Evolutionary conservation across 2,329 filamentous ascomycete genomes (phyloP), one percentile per base, ranked within the genome.

Genomic region (Akanthomyces lecanii): DNA sequence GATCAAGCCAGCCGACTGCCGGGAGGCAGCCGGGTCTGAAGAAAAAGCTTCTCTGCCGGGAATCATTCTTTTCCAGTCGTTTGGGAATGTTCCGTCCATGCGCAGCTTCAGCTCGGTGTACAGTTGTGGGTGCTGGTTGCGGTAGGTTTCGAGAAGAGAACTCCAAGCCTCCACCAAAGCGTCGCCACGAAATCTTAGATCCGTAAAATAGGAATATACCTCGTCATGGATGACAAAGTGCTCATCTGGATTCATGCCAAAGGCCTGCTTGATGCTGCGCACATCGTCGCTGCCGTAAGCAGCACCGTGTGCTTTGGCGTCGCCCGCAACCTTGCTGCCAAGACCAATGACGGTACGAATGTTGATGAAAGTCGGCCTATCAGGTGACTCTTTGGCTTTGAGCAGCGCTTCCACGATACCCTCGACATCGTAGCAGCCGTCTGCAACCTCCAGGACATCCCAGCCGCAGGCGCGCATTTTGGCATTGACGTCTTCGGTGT

Each of bases 381-480:
- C 74, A 10, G 67, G 73, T 0, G 72, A 73, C 1, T 66, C 67
- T 28, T 76, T 73, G 5, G 78, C 78, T 16, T 73, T 68, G 44
- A 77, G 71, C 36, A 83, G 68, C 1, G 80, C 79, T 11, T 67
- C 36, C 1, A 81, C 76, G 12, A 83, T 74, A 0, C 71, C 74
- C 5, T 75, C 71, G 2, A 86, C 76, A 52, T 85, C 79, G 64
- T 77, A 82, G 68, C 76, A 79, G 7, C 83, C 84, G 65, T 85
- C 80, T 8, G 76, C 69, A 1, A 86, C 73, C 23, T 85, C 80
- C 7, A 85, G 74, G 1, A 86, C 82, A 23, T 85, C 68, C 81
- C 82, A 86, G 3, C 82, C 81, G 40, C 76, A 81, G 7, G 83
- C 82, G 5, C 77, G 73, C 82, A 86, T 85, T 71, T 85, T 86